Evolutionary conservation across 192 early-diverging fungal genomes (phyloP).

Genomic region (Linnemannia elongata): DNA sequence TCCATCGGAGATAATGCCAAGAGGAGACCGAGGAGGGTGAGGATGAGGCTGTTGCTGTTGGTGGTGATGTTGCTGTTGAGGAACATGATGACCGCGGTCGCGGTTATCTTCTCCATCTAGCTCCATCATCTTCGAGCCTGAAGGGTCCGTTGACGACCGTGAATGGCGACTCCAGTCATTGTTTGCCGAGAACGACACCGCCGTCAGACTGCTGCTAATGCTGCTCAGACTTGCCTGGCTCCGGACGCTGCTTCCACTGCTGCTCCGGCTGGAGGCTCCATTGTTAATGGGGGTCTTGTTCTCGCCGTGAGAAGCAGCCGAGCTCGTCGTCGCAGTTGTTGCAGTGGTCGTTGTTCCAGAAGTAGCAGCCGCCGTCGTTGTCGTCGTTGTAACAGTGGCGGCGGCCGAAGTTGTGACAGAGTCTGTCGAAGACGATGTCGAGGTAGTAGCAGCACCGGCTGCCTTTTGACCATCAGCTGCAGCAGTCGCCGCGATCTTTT

Average conservation of each 20-base stretch:
- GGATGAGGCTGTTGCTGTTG: neutral
- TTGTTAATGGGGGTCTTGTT: neutral
- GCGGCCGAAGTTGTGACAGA: conserved; percentile 28
- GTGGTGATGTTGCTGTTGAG: neutral
- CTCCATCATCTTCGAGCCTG: neutral
- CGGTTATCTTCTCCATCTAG: neutral
- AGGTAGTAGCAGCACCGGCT: neutral
- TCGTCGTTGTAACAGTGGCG: neutral
- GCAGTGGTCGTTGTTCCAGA: neutral
- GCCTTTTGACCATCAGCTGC: neutral
- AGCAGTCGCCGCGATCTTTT: conserved; percentile 53
- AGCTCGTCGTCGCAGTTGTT: neutral
- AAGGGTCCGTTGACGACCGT: conserved; percentile 6
- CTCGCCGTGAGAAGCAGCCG: neutral
- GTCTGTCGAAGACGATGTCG: neutral
- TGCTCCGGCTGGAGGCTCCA: conserved; percentile 39
- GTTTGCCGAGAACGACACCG: neutral
- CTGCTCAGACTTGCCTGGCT: conserved; percentile 47
- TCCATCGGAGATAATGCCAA: neutral
- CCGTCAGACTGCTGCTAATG: conserved; percentile 11
- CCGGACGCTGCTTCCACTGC: conserved; percentile 40
- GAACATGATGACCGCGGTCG: neutral
- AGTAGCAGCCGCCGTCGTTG: neutral
- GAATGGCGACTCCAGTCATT: conserved; percentile 15
- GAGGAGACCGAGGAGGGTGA: neutral